Evolutionary conservation across 2,329 filamentous ascomycete genomes (phyloP).

Genomic region (Aureobasidium zeae): DNA sequence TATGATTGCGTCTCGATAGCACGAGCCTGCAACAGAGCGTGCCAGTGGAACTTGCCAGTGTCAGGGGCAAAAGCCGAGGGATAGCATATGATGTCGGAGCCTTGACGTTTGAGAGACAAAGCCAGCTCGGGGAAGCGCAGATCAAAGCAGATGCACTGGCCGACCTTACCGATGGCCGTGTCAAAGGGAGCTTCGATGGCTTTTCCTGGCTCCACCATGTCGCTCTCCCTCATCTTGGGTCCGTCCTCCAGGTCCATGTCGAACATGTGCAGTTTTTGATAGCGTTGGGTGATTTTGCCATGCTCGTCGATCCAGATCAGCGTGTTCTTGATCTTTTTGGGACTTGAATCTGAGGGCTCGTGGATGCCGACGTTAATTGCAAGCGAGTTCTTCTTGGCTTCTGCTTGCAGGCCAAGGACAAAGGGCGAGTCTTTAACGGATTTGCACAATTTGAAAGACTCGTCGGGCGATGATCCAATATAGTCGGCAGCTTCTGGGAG

Average conservation of each 20-base stretch:
- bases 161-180: conserved; percentile 65
- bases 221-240: conserved; percentile 53
- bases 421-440: conserved; percentile 60
- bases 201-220: conserved; percentile 59
- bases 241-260: conserved; percentile 59
- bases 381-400: conserved; percentile 54
- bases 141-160: conserved; percentile 83
- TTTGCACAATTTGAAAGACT: conserved; percentile 62
- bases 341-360: conserved; percentile 50
- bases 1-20: conserved; percentile 87
- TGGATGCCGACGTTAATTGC: conserved; percentile 84
- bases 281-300: conserved; percentile 53
- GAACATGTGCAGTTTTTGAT: conserved; percentile 89
- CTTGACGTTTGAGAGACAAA: conserved; percentile 54
- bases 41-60: conserved; percentile 82
- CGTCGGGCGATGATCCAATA: conserved; percentile 59
- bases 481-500: conserved; percentile 90
- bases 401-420: conserved; percentile 61
- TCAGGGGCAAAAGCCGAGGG: conserved; percentile 85
- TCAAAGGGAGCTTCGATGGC: conserved; percentile 59
- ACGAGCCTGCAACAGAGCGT: conserved; percentile 63
- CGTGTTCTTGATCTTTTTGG: conserved; percentile 52
- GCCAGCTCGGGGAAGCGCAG: conserved; percentile 55
- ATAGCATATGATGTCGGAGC: conserved; percentile 71
- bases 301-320: conserved; percentile 56